Percentiles rank a stretch among this genome's conserved stretches.
Conservation (phyloP, 768 basidiomycete species). For the Gautieria morchelliformis region DNA sequence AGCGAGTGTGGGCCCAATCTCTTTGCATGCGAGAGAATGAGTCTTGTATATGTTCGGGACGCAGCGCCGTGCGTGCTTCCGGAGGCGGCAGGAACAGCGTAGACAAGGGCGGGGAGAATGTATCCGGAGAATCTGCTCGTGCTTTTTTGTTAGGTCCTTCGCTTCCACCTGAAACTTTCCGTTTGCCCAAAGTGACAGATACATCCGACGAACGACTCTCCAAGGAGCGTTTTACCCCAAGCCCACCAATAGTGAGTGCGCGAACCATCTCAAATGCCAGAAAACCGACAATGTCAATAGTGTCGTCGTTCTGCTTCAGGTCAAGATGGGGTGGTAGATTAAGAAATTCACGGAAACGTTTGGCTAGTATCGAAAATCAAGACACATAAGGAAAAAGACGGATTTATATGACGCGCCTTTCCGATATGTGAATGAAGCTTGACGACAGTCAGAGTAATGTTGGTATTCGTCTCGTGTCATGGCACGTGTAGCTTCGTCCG, state of each 20-base stretch:
- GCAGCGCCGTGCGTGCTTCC: slow-evolving; percentile 67
- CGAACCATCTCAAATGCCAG: slow-evolving; percentile 96
- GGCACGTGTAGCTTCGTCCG: slow-evolving; percentile 87
- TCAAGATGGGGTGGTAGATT: slow-evolving; percentile 82
- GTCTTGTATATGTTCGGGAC: slow-evolving; percentile 83
- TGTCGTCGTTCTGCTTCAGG: slow-evolving; percentile 86
- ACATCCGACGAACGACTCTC: slow-evolving; percentile 43
- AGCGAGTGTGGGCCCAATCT: slow-evolving; percentile 71
- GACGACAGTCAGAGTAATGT: slow-evolving; percentile 93
- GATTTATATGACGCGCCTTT: slow-evolving; percentile 55
- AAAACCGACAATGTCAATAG: slow-evolving; percentile 94
- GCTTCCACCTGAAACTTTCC: slow-evolving; percentile 40
- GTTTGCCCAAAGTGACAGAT: slow-evolving; percentile 52
- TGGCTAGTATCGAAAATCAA: slow-evolving; percentile 40
- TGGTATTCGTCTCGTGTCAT: slow-evolving; percentile 98
- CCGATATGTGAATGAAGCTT: slow-evolving; percentile 93
- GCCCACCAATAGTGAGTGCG: slow-evolving; percentile 80
- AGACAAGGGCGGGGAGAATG: slow-evolving; percentile 56
- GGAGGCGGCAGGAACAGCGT: slow-evolving; percentile 75
- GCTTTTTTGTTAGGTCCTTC: slow-evolving; percentile 35
- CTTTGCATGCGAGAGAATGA: slow-evolving; percentile 87
- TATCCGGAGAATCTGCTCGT: slow-evolving; percentile 47
- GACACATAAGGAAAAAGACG: background rate
- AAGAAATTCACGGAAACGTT: slow-evolving; percentile 91
- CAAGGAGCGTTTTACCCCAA: slow-evolving; percentile 71